These are phyloP conservation scores for Coleophoma cylindrospora DNA, from an alignment of 2,329 filamentous ascomycete species.

Conservation along the genomic window DNA sequence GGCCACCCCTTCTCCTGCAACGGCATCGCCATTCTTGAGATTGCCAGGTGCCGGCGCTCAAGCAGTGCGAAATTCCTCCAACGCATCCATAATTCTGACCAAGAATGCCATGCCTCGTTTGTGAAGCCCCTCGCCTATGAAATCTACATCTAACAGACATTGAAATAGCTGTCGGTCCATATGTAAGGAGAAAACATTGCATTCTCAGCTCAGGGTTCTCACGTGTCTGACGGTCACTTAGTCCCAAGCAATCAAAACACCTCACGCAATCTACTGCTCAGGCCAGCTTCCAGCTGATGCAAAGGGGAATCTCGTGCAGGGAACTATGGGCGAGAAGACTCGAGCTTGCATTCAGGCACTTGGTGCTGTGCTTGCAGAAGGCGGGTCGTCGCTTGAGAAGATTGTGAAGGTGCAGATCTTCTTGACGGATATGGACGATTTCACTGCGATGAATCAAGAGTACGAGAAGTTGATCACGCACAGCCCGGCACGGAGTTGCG, in stretches of 20 bases:
- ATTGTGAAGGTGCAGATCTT: conserved; percentile 93
- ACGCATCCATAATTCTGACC: conserved; percentile 45
- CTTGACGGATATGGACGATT: conserved; percentile 85
- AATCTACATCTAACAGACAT: conserved; percentile 1
- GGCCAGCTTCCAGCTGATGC: conserved; percentile 35
- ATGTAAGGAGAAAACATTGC: conserved; percentile 37
- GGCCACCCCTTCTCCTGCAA: background rate
- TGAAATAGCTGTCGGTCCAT: conserved; percentile 52
- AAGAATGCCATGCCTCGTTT: conserved; percentile 49
- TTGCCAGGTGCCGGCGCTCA: conserved; percentile 20
- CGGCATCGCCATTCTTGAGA: background rate
- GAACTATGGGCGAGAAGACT: conserved; percentile 60
- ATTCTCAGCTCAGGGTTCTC: background rate
- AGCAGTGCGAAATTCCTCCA: conserved; percentile 32
- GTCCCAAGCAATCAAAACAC: conserved; percentile 64
- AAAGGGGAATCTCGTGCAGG: conserved; percentile 32
- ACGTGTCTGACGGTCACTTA: conserved; percentile 24
- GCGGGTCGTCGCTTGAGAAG: conserved; percentile 70
- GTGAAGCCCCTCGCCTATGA: background rate
- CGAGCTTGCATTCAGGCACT: conserved; percentile 68
- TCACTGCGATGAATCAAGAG: conserved; percentile 79
- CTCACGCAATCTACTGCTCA: conserved; percentile 61
- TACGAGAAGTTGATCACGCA: conserved; percentile 80
- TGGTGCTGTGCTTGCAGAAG: conserved; percentile 75
- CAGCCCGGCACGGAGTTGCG: conserved; percentile 85